Conservation (phyloP, 2,329 filamentous ascomycete genomes). For the Aspergillus ochraceus region DNA sequence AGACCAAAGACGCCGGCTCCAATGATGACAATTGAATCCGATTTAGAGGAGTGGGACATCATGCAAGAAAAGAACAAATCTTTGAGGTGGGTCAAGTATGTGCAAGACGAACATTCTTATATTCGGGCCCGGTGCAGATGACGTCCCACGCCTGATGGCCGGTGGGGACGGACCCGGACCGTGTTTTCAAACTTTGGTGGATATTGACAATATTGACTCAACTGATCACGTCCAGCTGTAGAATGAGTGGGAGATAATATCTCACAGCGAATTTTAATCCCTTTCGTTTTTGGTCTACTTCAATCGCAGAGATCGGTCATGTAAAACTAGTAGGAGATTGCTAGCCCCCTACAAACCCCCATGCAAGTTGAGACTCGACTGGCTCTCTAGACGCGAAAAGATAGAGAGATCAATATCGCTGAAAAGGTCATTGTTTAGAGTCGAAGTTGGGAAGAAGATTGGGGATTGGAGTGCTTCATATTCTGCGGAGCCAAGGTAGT, state of each 20-base stretch:
- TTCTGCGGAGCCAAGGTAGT: background rate
- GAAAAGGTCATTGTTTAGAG: background rate
- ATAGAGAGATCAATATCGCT: background rate
- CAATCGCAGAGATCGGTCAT: too few relatives aligned
- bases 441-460: background rate
- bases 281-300: too few relatives aligned
- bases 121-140: background rate
- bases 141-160: too few relatives aligned
- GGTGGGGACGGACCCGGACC: background rate
- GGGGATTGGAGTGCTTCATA: background rate
- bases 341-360: background rate
- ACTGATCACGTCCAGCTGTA: too few relatives aligned
- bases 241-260: too few relatives aligned
- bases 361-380: background rate
- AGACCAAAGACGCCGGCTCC: conserved; percentile 13
- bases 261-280: too few relatives aligned
- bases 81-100: too few relatives aligned
- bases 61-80: too few relatives aligned
- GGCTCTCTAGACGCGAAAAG: background rate
- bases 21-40: conserved; percentile 3
- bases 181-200: too few relatives aligned
- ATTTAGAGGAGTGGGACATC: too few relatives aligned
- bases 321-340: too few relatives aligned
- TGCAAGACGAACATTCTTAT: background rate
- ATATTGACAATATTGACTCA: too few relatives aligned